Evolutionary conservation across 805 yeast genomes (phyloP).

Genomic region (Nakazawaea wickerhamii): DNA sequence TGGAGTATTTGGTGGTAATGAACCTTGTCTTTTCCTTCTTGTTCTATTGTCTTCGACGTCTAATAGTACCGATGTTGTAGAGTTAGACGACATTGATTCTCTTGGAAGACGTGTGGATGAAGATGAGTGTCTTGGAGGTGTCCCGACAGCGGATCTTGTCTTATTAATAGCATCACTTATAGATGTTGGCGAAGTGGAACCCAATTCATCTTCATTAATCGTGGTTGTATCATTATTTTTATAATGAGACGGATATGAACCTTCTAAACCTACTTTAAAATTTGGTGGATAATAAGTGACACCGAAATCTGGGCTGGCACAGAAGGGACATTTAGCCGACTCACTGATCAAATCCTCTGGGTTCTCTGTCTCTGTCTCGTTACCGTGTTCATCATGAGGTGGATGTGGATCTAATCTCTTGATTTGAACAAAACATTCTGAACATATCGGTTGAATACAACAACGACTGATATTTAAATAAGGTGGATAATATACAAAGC

Average conservation of each 20-base stretch:
- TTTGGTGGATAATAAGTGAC: conserved; percentile 71
- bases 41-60: conserved; percentile 1
- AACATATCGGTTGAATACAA: conserved; percentile 88
- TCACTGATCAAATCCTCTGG: conserved; percentile 75
- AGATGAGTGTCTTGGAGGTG: conserved; percentile 20
- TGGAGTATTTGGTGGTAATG: conserved; percentile 62
- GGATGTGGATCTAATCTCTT: conserved; percentile 90
- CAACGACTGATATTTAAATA: conserved; percentile 77
- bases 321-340: conserved; percentile 88
- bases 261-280: conserved; percentile 52
- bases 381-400: conserved; percentile 64
- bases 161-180: conserved; percentile 23
- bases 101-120: neutral
- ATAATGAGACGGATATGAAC: conserved; percentile 44
- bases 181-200: conserved; percentile 15
- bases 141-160: conserved; percentile 22
- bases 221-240: conserved; percentile 16
- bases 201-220: conserved; percentile 21
- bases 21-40: conserved; percentile 36
- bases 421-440: conserved; percentile 96
- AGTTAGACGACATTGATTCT: neutral
- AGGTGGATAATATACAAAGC: conserved; percentile 81
- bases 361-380: conserved; percentile 24
- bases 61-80: neutral
- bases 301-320: conserved; percentile 84